These are phyloP conservation scores for Coemansia aciculifera DNA, from an alignment of 192 early-diverging fungal species.

Conservation along the genomic window DNA sequence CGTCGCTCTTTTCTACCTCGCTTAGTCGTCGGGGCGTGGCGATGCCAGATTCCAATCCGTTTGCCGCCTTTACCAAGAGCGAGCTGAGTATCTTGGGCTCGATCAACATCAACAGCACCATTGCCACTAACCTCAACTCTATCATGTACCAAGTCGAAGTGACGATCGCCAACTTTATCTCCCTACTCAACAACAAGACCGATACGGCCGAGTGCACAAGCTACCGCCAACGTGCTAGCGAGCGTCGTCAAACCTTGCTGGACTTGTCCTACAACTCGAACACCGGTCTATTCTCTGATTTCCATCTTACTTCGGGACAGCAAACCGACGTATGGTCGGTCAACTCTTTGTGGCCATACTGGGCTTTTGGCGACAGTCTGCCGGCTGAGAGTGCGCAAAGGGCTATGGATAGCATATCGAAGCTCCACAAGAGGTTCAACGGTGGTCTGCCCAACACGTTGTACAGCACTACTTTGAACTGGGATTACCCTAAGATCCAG, in stretches of 20 bases:
- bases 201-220: conserved; percentile 7
- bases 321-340: conserved; percentile 55
- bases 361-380: conserved; percentile 50
- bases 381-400: conserved; percentile 22
- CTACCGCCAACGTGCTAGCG: conserved; percentile 37
- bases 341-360: conserved; percentile 64
- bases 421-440: conserved; percentile 51
- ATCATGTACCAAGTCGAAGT: conserved; percentile 59
- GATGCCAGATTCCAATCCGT: conserved; percentile 32
- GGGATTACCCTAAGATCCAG: conserved; percentile 72
- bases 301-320: conserved; percentile 47
- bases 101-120: conserved; percentile 57
- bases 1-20: conserved; percentile 26
- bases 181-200: conserved; percentile 21
- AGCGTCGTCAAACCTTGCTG: conserved; percentile 57
- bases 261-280: conserved; percentile 58
- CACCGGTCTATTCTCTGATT: conserved; percentile 59
- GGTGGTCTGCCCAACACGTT: conserved; percentile 65
- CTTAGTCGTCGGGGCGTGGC: conserved; percentile 20
- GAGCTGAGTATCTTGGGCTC: conserved; percentile 49
- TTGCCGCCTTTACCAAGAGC: conserved; percentile 22
- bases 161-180: conserved; percentile 29
- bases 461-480: conserved; percentile 61
- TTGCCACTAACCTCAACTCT: conserved; percentile 71
- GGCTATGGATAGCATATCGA: conserved; percentile 49